Conservation (phyloP, 495 filamentous ascomycete genomes). For the Cercophora sp. region DNA sequence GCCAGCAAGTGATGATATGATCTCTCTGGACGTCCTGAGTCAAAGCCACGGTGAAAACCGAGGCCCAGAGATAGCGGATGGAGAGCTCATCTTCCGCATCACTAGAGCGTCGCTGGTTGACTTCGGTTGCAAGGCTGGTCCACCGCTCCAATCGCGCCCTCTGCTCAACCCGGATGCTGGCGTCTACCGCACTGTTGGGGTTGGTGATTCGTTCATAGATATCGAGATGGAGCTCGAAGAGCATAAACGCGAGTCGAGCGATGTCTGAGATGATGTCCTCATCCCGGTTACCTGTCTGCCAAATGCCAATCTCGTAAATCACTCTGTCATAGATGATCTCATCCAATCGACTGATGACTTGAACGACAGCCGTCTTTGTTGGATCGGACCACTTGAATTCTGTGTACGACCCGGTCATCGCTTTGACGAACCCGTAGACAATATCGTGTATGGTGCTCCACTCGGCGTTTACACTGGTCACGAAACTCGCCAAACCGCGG, state of each 20-base stretch:
- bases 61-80: constrained; percentile 77
- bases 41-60: constrained; percentile 68
- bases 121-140: constrained; percentile 64
- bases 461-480: constrained; percentile 46
- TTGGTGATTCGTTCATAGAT: constrained; percentile 73
- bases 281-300: constrained; percentile 20
- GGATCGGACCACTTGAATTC: constrained; percentile 64
- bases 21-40: constrained; percentile 65
- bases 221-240: constrained; percentile 89
- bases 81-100: constrained; percentile 44
- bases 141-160: constrained; percentile 71
- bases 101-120: constrained; percentile 43
- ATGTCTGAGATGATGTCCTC: constrained; percentile 23
- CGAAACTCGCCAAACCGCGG: constrained; percentile 55
- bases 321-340: constrained; percentile 60
- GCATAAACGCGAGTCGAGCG: constrained; percentile 63
- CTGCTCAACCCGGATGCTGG: constrained; percentile 54
- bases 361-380: constrained; percentile 66
- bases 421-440: constrained; percentile 60
- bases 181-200: constrained; percentile 64
- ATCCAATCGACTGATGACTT: constrained; percentile 64
- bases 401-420: constrained; percentile 59
- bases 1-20: constrained; percentile 74
- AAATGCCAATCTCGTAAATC: constrained; percentile 37
- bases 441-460: constrained; percentile 61